Evolutionary conservation across 345 rosid species (phyloP), one percentile per base, ranked within the genome.

Genomic region (Odontarrhena argentea): DNA sequence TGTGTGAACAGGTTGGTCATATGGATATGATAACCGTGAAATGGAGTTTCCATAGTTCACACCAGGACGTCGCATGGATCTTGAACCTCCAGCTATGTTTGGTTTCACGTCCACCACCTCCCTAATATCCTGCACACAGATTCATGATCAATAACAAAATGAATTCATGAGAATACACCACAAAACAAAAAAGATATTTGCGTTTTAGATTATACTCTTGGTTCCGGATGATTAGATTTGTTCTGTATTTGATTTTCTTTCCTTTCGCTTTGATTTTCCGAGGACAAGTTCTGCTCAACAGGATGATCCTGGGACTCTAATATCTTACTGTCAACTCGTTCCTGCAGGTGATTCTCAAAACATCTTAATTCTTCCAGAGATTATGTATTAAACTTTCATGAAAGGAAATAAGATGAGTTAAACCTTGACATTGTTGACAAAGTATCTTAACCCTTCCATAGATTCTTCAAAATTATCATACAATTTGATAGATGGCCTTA

Each of bases 391-490:
- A 57, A 46, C 12, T 60, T 66, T 63, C 50, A 36, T 14, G 42
- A 59, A 44, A 55, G 70, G 65, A 42, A 32, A 63, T 32, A 43
- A 44, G 37, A 66, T 35, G 34, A 34, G 64, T 47, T 48, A 37
- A 56, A 93, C 97, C 99, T 91, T 87, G 76, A 68, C 88, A 80
- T 70, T 86, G 68, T 77, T 76, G 84, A 91, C 91, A 80, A 87
- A 91, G 2, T 82, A 83, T 73, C 73, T 79, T 60, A 91, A 74
- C 47, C 76, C 88, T 66, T 88, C 86, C 49, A 91, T 63, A 5
- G 97, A 80, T 37, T 11, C 36, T 61, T 81, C 84, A 74, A 86
- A 93, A 77, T 66, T 80, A 49, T 82, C 91, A 60, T 82, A 80
- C 65, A 75, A 73, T 63, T 77, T 78, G 55, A 93, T 80, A 52